phyloP scores from a whole-genome alignment of 2,329 filamentous ascomycete species.

The Penicillium sp. region DNA sequence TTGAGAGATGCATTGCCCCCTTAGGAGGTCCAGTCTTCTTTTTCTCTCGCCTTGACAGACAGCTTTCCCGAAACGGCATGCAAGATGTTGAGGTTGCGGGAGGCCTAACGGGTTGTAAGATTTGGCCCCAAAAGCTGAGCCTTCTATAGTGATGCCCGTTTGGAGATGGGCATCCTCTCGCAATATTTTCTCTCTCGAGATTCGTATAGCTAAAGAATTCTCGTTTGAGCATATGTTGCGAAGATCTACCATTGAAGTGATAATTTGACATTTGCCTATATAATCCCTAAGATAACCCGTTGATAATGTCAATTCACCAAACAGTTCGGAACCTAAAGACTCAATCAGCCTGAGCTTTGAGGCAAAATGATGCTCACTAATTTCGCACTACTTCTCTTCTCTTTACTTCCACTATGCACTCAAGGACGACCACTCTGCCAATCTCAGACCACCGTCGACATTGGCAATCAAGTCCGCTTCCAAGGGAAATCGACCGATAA shows the following conservation, averaged over 20 bases:
- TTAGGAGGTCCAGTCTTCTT: constrained; percentile 41
- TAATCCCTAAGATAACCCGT: background rate
- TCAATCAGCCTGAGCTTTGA: background rate
- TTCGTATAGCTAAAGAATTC: background rate
- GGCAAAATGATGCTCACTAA: background rate
- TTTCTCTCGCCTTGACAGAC: background rate
- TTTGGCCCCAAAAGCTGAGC: background rate
- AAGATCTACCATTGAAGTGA: background rate
- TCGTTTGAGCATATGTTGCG: background rate
- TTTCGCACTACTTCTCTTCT: background rate
- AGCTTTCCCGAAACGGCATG: constrained; percentile 5
- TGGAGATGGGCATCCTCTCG: background rate
- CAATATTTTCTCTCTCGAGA: background rate
- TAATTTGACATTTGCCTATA: background rate
- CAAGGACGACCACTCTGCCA: constrained; percentile 1
- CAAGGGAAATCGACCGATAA: constrained; percentile 4
- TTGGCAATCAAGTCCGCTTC: constrained; percentile 1
- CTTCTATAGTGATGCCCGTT: background rate
- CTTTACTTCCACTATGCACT: background rate
- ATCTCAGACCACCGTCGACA: background rate
- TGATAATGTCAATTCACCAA: background rate
- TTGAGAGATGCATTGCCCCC: background rate
- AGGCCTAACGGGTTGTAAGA: background rate
- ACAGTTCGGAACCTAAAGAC: background rate
- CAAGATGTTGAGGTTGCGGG: background rate